phyloP scores from a whole-genome alignment of 1,139 yeast species.

The Pichia sp. region DNA sequence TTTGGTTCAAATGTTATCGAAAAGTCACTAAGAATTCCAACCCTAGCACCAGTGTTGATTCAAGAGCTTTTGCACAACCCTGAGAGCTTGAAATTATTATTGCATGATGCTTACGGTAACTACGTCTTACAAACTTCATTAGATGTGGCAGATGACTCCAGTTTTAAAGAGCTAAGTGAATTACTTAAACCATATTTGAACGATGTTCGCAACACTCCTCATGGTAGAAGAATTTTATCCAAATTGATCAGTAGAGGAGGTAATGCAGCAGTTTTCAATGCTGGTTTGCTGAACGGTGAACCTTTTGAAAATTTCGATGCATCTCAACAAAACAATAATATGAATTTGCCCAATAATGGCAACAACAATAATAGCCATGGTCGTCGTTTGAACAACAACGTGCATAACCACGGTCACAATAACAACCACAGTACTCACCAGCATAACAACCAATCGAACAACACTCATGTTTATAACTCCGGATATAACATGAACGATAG shows the following conservation, averaged over 20 bases:
- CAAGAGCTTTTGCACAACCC: slow-evolving; percentile 44
- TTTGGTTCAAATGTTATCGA: slow-evolving; percentile 95
- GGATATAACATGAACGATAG: slow-evolving; percentile 7
- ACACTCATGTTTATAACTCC: slow-evolving; percentile 1
- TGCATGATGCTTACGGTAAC: slow-evolving; percentile 65
- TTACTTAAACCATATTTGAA: slow-evolving; percentile 61
- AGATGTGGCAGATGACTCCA: slow-evolving; percentile 59
- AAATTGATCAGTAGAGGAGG: slow-evolving; percentile 33
- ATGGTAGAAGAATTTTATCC: slow-evolving; percentile 73
- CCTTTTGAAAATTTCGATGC: slow-evolving; percentile 5
- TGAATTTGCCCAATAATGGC: background rate
- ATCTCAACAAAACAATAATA: background rate
- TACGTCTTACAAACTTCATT: slow-evolving; percentile 81
- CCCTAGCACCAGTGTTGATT: slow-evolving; percentile 41
- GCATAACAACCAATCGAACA: slow-evolving; percentile 2
- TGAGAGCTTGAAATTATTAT: slow-evolving; percentile 43
- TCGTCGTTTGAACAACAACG: background rate
- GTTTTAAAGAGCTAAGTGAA: slow-evolving; percentile 43
- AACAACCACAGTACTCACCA: slow-evolving; percentile 4
- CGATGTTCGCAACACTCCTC: slow-evolving; percentile 81
- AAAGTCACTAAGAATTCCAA: slow-evolving; percentile 62
- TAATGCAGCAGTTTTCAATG: slow-evolving; percentile 18
- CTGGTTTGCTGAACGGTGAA: slow-evolving; percentile 4
- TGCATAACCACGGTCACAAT: slow-evolving; percentile 1
- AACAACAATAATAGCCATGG: slow-evolving; percentile 4